These are phyloP conservation scores for Starmera stellimalicola DNA, from an alignment of 1,139 yeast species.

Conservation along the genomic window DNA sequence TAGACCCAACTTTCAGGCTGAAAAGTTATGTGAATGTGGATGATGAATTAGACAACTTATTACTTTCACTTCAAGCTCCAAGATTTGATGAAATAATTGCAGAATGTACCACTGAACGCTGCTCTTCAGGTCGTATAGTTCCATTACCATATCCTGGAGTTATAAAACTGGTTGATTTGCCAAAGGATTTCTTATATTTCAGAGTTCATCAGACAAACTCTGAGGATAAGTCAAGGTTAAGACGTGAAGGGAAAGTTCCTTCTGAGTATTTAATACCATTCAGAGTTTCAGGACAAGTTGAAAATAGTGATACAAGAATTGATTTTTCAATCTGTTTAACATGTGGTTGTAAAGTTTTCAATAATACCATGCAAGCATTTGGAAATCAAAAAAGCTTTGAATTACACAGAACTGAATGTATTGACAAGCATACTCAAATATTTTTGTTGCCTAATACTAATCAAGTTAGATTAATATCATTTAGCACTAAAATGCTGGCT, in stretches of 20 bases:
- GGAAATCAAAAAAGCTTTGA: too few relatives aligned
- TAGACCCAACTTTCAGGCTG: constrained; percentile 9
- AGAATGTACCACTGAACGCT: neutral
- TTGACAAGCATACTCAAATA: too few relatives aligned
- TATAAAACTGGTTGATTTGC: constrained; percentile 51
- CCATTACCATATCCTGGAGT: constrained; percentile 59
- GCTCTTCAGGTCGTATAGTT: constrained; percentile 4
- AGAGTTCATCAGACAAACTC: constrained; percentile 34
- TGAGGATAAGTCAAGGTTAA: neutral
- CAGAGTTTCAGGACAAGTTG: constrained; percentile 6
- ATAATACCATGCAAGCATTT: too few relatives aligned
- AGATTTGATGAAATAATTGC: constrained; percentile 1
- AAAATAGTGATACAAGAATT: constrained; percentile 23
- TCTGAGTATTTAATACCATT: constrained; percentile 5
- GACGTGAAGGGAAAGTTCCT: constrained; percentile 2
- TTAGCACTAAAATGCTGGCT: too few relatives aligned
- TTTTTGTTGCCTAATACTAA: constrained; percentile 36
- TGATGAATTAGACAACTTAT: constrained; percentile 3
- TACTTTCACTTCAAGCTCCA: neutral
- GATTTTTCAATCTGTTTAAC: constrained; percentile 31
- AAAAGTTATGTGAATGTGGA: constrained; percentile 3
- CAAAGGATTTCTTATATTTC: constrained; percentile 59
- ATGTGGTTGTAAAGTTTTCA: constrained; percentile 31
- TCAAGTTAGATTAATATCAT: constrained; percentile 31
- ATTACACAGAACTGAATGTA: too few relatives aligned